Percentiles rank a stretch among this genome's conserved stretches.
Evolutionary conservation across 2,329 filamentous ascomycete genomes (phyloP).

Genomic region (Arthrobotrys entomopaga): DNA sequence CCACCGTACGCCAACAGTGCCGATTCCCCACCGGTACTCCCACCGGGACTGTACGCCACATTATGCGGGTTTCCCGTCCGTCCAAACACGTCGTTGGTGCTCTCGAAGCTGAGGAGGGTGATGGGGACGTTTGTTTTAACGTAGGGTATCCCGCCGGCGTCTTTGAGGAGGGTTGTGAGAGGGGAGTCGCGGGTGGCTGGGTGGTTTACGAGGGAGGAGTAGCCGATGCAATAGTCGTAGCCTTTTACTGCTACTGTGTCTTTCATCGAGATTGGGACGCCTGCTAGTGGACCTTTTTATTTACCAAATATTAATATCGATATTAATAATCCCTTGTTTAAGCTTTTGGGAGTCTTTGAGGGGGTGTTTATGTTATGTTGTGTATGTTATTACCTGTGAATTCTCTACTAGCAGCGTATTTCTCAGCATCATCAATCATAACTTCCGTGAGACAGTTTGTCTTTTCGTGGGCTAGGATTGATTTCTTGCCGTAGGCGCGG

Average conservation of each 20-base stretch:
- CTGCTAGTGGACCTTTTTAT: conserved; percentile 77
- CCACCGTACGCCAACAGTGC: conserved; percentile 83
- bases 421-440: conserved; percentile 79
- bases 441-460: conserved; percentile 93
- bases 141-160: conserved; percentile 87
- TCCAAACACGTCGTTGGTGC: conserved; percentile 82
- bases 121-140: conserved; percentile 92
- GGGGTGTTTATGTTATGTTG: neutral
- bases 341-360: no score
- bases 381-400: conserved; percentile 54
- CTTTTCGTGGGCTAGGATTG: conserved; percentile 81
- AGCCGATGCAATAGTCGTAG: conserved; percentile 84
- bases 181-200: conserved; percentile 74
- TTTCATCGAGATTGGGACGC: conserved; percentile 87
- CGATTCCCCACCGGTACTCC: conserved; percentile 85
- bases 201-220: conserved; percentile 75
- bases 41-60: conserved; percentile 83
- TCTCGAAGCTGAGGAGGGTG: conserved; percentile 87
- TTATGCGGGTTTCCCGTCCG: conserved; percentile 84
- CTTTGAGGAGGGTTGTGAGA: conserved; percentile 80
- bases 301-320: no score
- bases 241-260: conserved; percentile 81
- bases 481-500: conserved; percentile 86
- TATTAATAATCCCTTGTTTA: no score
- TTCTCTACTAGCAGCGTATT: conserved; percentile 69